Evolutionary conservation across 2,329 filamentous ascomycete genomes (phyloP), one percentile per base, ranked within the genome.

Genomic region (Dryadomyces quercus-mongolicae): DNA sequence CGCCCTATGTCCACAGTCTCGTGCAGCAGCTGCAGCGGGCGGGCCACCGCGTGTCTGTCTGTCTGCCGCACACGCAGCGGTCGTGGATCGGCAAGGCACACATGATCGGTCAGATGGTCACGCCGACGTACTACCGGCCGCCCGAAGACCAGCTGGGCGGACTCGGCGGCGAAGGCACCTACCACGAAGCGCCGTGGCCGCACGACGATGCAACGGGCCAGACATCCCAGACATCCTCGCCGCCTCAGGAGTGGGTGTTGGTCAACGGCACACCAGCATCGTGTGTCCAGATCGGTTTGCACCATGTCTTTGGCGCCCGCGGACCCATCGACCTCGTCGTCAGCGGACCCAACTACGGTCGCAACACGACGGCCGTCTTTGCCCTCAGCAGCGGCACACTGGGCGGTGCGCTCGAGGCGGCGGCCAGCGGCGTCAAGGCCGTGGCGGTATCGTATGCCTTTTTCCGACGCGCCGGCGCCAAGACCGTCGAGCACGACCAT

Each of bases 81-180:
- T 95, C 90, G 55, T 98, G 93, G 93, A 97, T 98, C 64, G 91
- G 91, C 62, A 98, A 98, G 74, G 93, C 93, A 2, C 93, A 97
- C 70, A 87, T 97, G 64, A 90, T 97, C 63, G 91, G 91, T 55
- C 85, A 92, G 67, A 86, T 87, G 10, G 80, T 95, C 58, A 88
- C 85, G 66, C 90, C 90, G 9, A 77, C 81, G 31, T 95, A 95
- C 73, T 95, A 90, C 73, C 85, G 85, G 1, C 79, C 79, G 1
- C 70, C 72, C 5, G 16, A n/a, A n/a, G 13, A 18, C 13, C 15
- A 44, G 42, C 42, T 44, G 16, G 42, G 42, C 42, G 42, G 42
- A 2, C 42, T 44, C 15, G 42, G 18, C 16, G 42, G 16, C 42
- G 42, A 44, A 5, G 86, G 86, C 54, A 84, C 81, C 16, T 82